Conservation (phyloP, 2,329 filamentous ascomycete genomes). For the Calonectria naviculata region DNA sequence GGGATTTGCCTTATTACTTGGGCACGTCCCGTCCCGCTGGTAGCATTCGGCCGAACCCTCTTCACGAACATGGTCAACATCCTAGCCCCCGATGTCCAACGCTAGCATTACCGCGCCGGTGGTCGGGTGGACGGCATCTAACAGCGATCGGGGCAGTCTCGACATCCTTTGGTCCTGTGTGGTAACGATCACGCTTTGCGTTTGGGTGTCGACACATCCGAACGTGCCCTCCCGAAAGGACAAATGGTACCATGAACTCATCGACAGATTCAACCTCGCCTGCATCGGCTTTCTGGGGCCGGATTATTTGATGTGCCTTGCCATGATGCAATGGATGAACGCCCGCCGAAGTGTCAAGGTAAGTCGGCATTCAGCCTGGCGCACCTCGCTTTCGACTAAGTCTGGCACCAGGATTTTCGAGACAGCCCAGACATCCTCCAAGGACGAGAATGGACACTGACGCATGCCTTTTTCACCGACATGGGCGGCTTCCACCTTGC, state of each 20-base stretch:
- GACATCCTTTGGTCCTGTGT: conserved; percentile 24
- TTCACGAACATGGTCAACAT: background rate
- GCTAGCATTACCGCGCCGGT: conserved; percentile 14
- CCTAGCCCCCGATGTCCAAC: background rate
- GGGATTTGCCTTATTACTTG: background rate
- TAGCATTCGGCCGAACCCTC: background rate
- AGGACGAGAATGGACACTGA: conserved; percentile 10
- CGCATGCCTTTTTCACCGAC: conserved; percentile 25
- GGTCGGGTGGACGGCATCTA: conserved; percentile 21
- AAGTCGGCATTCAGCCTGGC: background rate
- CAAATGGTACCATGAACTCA: background rate
- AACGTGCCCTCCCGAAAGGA: conserved; percentile 16
- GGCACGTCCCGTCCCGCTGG: background rate
- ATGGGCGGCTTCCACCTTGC: conserved; percentile 24
- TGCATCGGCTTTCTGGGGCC: conserved; percentile 20
- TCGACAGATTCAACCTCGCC: conserved; percentile 22
- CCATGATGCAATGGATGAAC: conserved; percentile 21
- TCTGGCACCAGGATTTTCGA: background rate
- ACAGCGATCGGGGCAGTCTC: conserved; percentile 22
- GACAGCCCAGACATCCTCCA: background rate
- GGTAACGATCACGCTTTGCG: conserved; percentile 23
- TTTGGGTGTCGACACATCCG: conserved; percentile 24
- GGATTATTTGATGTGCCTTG: conserved; percentile 19
- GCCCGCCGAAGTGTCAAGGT: conserved; percentile 22
- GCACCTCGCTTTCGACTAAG: background rate